Conservation (phyloP, 2,329 filamentous ascomycete genomes). For the Arachnopeziza araneosa region DNA sequence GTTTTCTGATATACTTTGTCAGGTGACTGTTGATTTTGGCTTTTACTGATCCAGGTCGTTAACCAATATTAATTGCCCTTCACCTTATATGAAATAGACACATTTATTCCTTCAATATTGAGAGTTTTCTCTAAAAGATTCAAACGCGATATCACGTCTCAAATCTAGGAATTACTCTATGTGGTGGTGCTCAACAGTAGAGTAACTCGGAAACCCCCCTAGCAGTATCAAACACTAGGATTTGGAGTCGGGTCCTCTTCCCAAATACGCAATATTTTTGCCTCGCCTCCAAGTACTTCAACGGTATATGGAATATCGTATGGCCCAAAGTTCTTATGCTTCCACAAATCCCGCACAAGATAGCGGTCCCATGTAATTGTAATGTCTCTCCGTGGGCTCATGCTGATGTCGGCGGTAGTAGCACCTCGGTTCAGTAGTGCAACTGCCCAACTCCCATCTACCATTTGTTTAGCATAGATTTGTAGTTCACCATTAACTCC, state of each 20-base stretch:
- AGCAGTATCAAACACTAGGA: neutral
- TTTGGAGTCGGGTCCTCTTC: neutral
- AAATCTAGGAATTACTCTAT: neutral
- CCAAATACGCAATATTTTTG: slow-evolving; percentile 17
- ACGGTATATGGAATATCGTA: slow-evolving; percentile 19
- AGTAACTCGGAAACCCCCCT: neutral
- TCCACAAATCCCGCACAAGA: slow-evolving; percentile 19
- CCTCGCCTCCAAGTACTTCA: slow-evolving; percentile 20
- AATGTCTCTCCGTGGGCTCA: slow-evolving; percentile 17
- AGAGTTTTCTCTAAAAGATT: too few species aligned
- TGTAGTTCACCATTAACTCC: slow-evolving; percentile 10
- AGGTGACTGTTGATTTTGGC: too few species aligned
- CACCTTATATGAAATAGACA: too few species aligned
- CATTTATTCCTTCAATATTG: too few species aligned
- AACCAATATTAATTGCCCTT: too few species aligned
- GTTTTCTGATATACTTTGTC: neutral
- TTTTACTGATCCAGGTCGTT: too few species aligned
- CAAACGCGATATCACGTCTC: too few species aligned
- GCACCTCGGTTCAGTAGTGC: slow-evolving; percentile 17
- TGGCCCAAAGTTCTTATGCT: slow-evolving; percentile 15
- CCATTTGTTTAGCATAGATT: slow-evolving; percentile 18
- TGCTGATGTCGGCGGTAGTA: slow-evolving; percentile 16
- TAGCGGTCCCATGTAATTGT: slow-evolving; percentile 14
- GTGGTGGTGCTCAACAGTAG: neutral
- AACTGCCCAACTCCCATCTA: slow-evolving; percentile 18